Base-by-base conservation (phyloP, 2,329 filamentous ascomycete species). In the Domatiomyces catenatus region DNA sequence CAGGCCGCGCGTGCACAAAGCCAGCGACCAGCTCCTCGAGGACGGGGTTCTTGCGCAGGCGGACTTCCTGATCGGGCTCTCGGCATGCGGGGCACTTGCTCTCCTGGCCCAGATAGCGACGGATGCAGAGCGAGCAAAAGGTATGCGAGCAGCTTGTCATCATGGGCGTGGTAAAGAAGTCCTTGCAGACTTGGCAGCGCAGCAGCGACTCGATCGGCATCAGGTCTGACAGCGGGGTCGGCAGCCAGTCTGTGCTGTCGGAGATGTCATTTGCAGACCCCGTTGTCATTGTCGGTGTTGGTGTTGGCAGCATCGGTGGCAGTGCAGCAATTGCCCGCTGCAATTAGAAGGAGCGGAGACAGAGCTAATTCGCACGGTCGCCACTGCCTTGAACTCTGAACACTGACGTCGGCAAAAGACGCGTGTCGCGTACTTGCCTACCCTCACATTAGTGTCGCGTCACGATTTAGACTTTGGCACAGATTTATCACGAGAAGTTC, bases 141-240 rank as follows among this genome's bases (percentile, higher is more conserved):
- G 92, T 96, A 65, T 98, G 92, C 49, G 80, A 84, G 69, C 92
- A 98, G 1, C 86, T 85, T 0, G 92, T 98, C 55, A 95, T 83
- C 78, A 98, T 92, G 0, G 92, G 92, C 48, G 88, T 94, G 54
- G 80, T 80, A 71, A 86, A 96, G 68, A 96, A 94, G 66, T 98
- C 93, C 65, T 96, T 96, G 77, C 92, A 98, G 53, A 98, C 85
- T 67, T 96, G 86, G 68, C 92, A 98, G 60, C 92, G 86, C 18
- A 98, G 74, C 2, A 88, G 81, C 53, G 84, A 81, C 62, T 98
- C 92, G 55, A 98, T 61, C 46, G 66, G 67, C 51, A 66, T 63
- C 43, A 72, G 63, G 32, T 64, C 57, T 12, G 64, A 62, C 50
- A 74, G 64, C 44, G 71, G 70, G 43, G 71, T 73, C 42, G 61